Conservation (phyloP, 768 basidiomycete genomes). For the Tephrocybe sp. region DNA sequence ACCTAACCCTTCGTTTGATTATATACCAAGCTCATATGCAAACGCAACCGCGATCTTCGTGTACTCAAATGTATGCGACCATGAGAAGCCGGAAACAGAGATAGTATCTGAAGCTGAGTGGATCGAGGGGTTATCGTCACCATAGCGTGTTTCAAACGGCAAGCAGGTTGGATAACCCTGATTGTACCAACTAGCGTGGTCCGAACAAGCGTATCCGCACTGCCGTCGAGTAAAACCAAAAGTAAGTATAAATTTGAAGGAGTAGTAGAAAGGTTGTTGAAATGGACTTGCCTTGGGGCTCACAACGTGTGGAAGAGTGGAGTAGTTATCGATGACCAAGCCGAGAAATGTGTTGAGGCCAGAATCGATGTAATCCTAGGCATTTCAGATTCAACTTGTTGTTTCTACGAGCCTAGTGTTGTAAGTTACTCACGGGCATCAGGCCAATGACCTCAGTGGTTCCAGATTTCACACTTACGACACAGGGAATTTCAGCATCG, state of each 20-base stretch:
- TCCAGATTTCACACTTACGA: constrained; percentile 42
- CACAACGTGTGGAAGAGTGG: constrained; percentile 39
- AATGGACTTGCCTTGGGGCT: constrained; percentile 34
- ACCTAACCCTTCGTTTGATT: too few relatives aligned
- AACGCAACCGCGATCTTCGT: constrained; percentile 41
- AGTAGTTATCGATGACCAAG: constrained; percentile 40
- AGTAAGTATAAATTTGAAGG: background rate
- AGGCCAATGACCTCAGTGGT: constrained; percentile 37
- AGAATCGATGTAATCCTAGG: constrained; percentile 29
- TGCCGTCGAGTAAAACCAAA: background rate
- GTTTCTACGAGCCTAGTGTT: too few relatives aligned
- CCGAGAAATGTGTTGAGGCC: constrained; percentile 43
- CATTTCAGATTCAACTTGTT: background rate
- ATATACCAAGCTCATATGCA: constrained; percentile 15
- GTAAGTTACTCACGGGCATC: constrained; percentile 29
- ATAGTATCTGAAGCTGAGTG: constrained; percentile 43
- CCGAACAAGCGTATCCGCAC: constrained; percentile 66
- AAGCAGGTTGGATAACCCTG: constrained; percentile 55
- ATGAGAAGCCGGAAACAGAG: constrained; percentile 45
- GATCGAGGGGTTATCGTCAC: constrained; percentile 27
- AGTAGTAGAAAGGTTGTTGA: too few relatives aligned
- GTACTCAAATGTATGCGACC: constrained; percentile 63
- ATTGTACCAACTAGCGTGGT: constrained; percentile 64
- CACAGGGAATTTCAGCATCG: constrained; percentile 2
- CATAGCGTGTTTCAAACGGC: constrained; percentile 24